These are phyloP conservation scores for Diaporthe amygdali DNA, from an alignment of 2,329 filamentous ascomycete species.

Conservation along the genomic window DNA sequence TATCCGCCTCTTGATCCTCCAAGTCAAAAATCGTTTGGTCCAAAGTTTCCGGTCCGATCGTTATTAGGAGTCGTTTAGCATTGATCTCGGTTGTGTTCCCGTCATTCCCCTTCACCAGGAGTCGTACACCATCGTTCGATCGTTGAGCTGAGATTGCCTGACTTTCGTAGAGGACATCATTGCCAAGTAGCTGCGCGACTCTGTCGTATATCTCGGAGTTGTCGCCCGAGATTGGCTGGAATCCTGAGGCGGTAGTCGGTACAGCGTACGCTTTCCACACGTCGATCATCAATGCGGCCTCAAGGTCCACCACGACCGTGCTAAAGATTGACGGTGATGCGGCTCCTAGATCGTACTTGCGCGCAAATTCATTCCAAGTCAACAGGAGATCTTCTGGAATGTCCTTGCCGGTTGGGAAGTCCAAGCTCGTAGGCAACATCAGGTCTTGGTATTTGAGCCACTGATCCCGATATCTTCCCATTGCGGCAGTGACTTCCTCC, in stretches of 20 bases:
- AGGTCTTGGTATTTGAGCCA: not conserved
- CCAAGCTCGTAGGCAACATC: not conserved
- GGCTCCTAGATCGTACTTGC: not conserved
- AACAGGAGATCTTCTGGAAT: not conserved
- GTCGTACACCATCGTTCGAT: not conserved
- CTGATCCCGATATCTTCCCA: not conserved
- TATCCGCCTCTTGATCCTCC: not conserved
- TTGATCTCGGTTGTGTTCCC: not conserved
- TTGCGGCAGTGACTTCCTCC: not conserved
- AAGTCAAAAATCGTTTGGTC: not conserved
- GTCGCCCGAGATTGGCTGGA: not conserved
- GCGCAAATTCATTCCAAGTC: not conserved
- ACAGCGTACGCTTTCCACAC: constrained; percentile 3
- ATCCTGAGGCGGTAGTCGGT: not conserved
- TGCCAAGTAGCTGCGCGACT: not conserved
- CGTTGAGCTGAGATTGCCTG: not conserved
- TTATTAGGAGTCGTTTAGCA: not conserved
- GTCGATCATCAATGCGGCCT: not conserved
- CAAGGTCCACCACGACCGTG: not conserved
- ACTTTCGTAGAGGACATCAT: not conserved
- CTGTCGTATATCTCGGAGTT: not conserved
- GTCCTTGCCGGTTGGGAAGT: not conserved
- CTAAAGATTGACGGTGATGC: not conserved
- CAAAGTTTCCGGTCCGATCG: not conserved
- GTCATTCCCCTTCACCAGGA: not conserved